A percentile compares a stretch with the other conserved stretches of the same genome.
Conservation (phyloP, 192 early-diverging fungal species). For the Dimargaris cristalligena region DNA sequence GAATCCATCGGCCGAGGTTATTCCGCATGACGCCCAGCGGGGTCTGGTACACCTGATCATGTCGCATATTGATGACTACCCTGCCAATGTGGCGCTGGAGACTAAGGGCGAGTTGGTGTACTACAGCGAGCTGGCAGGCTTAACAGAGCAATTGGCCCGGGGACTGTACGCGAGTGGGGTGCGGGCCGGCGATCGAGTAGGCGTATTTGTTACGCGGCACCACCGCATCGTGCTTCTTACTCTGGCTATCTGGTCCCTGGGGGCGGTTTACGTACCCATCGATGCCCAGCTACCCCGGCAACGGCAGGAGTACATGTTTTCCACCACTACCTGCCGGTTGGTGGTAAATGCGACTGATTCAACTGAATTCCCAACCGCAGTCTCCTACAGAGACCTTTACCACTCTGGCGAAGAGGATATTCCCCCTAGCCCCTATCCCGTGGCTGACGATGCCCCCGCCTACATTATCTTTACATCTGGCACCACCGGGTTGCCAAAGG, state of each 20-base stretch:
- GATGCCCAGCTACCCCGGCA: not conserved
- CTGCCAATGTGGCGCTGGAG: not conserved
- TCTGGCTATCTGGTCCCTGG: not conserved
- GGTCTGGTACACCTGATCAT: too few species aligned
- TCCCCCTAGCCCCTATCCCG: not conserved
- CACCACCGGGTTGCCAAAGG: conserved; percentile 7
- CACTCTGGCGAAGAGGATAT: not conserved
- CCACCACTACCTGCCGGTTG: not conserved
- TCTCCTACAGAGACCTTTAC: not conserved
- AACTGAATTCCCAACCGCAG: not conserved
- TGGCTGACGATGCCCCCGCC: not conserved
- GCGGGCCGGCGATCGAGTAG: not conserved
- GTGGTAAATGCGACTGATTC: not conserved
- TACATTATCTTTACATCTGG: conserved; percentile 8
- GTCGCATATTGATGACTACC: too few species aligned
- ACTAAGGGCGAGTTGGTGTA: not conserved
- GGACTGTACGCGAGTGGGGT: not conserved
- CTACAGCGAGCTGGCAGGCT: not conserved
- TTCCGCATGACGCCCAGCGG: too few species aligned
- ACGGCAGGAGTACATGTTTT: not conserved
- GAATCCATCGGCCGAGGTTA: too few species aligned
- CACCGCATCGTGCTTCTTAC: not conserved
- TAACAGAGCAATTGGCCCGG: not conserved
- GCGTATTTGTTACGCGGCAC: not conserved
- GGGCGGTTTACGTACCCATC: not conserved